Base-by-base conservation (phyloP, 371 early-diverging fungal genomes). In the Mucor saturninus region DNA sequence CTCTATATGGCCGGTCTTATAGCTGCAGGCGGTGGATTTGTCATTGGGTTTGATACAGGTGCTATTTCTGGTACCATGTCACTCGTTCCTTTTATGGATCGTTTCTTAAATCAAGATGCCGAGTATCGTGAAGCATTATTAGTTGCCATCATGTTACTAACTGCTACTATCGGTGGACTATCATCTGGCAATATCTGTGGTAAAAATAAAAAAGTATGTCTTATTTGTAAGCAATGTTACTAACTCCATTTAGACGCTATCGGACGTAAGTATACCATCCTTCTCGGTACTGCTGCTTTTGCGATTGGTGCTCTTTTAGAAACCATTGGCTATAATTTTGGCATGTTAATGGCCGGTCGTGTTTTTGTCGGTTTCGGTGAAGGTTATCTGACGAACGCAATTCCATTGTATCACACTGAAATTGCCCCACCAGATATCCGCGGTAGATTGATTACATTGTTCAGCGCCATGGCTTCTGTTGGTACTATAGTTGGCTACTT, bases 401-500 rank as follows among this genome's bases (percentile, higher is more conserved):
- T 79, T 50, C 75, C 75, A 43, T 50, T 77, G 13, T 71, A 81
- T 38, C 82, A 77, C 50, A 77, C 79, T 45, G 82, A 79, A 52
- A 81, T 96, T n/a, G 90, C 97, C 14, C 91, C 96, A 32, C 81
- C 91, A 29, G 81, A 86, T 48, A 79, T 82, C 31, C 83, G 83
- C 67, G 83, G 83, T 40, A 69, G 83, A 32, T 53, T 82, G 21
- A 79, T 82, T 35, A 73, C 72, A 48, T 59, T 82, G 14, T 79
- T 74, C 45, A 75, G 74, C 26, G 55, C 76, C 26, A 77, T 73
- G 67, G 42, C 68, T 15, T 63, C 69, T 14, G 55, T 77, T 50
- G 83, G 83, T 26, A 73, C 74, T n/a, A 75, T 79, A 32, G 68
- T 66, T 1, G 83, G 77, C 13, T 82, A 73, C 52, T 82, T 76